Base-by-base conservation (phyloP, 106 monocot species). In the Narthecium ossifragum region DNA sequence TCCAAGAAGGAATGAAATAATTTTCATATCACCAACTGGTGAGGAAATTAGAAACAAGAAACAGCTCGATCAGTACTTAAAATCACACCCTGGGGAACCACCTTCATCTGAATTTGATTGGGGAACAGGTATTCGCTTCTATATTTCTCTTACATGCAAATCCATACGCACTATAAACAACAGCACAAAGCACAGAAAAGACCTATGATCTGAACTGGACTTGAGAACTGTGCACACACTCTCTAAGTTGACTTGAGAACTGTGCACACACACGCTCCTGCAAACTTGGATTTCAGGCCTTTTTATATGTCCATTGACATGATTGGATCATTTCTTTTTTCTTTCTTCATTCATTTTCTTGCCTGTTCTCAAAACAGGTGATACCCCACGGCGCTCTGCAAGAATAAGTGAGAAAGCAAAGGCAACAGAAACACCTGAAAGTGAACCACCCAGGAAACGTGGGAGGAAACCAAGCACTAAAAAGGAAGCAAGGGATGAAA, bases 31-130 rank as follows among this genome's bases (percentile, higher is more conserved):
- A 22, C 86, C 91, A 17, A 86, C 72, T 27, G 85, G 86, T 7
- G 91, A 86, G 59, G 91, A 86, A 61, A 83, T 91, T 6, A 86
- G 69, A 55, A 91, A 59, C 71, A 91, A 71, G 74, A 82, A 50
- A 26, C 79, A 79, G 25, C 58, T 91, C 58, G 70, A 74, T 31
- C 74, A 65, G 25, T 86, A 82, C 40, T 71, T 91, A 18, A 66
- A 72, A 31, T 76, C 79, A 4, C 69, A 91, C 34, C 79, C 86
- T 52, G 85, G 82, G 47, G 70, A 63, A 41, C 86, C 86, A 31
- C 30, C 76, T 10, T 67, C 74, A 3, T 83, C 85, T 49, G 78
- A 82, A 27, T 91, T 91, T 60, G 86, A 91, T 25, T 91, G 91
- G 91, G 65, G 78, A 58, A 81, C 78, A 53, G 90, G 90, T 88